Base-by-base conservation (phyloP, 441 rosid genomes). In the Hypseocharis bilobata region DNA sequence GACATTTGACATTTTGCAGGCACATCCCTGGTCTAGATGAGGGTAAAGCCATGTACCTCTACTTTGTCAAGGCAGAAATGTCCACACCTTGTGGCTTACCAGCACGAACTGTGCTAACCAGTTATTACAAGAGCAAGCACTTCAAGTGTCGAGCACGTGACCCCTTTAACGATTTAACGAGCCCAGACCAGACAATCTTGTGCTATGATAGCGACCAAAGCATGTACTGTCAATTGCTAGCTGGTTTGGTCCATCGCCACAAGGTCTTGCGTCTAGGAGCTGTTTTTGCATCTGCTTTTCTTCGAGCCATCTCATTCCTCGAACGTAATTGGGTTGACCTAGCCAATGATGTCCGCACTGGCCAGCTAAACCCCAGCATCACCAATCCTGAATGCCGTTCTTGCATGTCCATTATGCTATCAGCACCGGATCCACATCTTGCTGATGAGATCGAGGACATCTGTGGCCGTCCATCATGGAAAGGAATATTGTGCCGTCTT, bases 81-180 rank as follows among this genome's bases (percentile, higher is more conserved):
- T 79, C 85, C 22, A 85, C 94, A 22, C 89, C 92, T 44, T 67
- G 88, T 69, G 94, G 98, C 52, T 63, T 91, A 64, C 94, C 94
- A 8, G 82, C 87, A 49, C 86, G 98, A n/a, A 62, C 98, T 5
- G 98, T 88, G 70, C 85, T 91, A 68, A 91, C 92, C 5, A 88
- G 96, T 74, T 91, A 83, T 88, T 88, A 91, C 83, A 88, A 84
- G 76, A 88, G 96, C 81, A 82, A 80, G 77, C 91, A 91, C 82
- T 91, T 91, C 78, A 88, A 83, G 71, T 78, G 80, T 68, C 77
- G 88, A 69, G 44, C 85, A 16, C 78, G 72, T 1, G 96, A 87
- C 68, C 79, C 92, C 1, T 87, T 79, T 77, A 85, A 86, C 36
- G 91, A 88, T 64, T 77, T 74, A 62, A 84, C 98, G 4, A 91